Evolutionary conservation across 2,329 filamentous ascomycete species (phyloP), one percentile per base, ranked within the genome.

Genomic region (Ophiosphaerella korrae): DNA sequence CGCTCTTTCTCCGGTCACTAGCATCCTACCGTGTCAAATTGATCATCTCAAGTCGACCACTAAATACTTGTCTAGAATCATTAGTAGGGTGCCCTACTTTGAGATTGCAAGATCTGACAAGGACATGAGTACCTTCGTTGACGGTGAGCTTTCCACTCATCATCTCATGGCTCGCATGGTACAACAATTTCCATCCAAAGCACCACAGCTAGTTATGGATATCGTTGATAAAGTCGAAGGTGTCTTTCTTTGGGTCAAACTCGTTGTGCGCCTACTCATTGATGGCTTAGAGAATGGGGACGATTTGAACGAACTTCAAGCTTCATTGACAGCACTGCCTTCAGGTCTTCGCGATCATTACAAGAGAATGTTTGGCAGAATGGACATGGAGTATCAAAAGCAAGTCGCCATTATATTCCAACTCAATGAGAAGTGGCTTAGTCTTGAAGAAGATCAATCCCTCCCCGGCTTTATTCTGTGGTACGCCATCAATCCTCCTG

Each of bases 11-110:
- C 9, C 14, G 21, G 8, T 39, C 36, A 9, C 16, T 53, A 9
- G 34, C 42, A 18, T 31, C 29, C 2, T 32, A 26, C 14, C 29
- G 46, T 14, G 18, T 62, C 33, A 64, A 64, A 24, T 3, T 63
- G 0, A 32, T 58, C 7, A 47, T 60, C 3, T 63, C 62, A 1
- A 60, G 57, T 32, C 51, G 59, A 12, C 59, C 57, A n/a, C 21
- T 45, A 3, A 45, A 45, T 14, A 11, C 34, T 16, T 38, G 34
- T 18, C 34, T 45, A 7, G 23, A 13, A 6, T 7, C 16, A 6
- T 32, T 45, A 11, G 23, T 11, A 23, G 35, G 13, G 7, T 38
- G 43, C 16, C 43, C 43, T 11, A 31, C 34, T 7, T 18, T 39
- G 5, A 18, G 24, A 18, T 12, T 45, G 13, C 43, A 45, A 16